These are phyloP conservation scores for Podaxis sp. DNA, from an alignment of 768 basidiomycete genomes.

Conservation along the genomic window DNA sequence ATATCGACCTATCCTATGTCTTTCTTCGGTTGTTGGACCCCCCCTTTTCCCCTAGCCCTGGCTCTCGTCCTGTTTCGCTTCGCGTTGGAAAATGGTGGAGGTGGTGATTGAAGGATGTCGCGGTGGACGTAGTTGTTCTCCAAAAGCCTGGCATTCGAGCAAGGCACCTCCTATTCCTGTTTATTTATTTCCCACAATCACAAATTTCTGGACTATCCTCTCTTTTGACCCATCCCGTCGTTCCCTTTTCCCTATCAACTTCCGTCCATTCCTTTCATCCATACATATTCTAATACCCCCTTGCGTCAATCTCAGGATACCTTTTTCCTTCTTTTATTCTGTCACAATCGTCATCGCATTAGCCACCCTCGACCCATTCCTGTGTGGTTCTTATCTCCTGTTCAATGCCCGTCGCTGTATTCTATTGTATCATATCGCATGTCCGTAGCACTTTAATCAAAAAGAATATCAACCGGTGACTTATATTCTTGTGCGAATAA, in stretches of 20 bases:
- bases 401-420: neutral
- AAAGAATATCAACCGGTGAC: neutral
- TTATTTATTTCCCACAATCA: neutral
- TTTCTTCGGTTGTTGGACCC: neutral
- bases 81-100: neutral
- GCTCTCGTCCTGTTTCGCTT: neutral
- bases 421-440: slow-evolving; percentile 15
- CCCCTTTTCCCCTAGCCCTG: too few relatives aligned
- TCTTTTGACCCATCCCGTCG: neutral
- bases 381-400: neutral
- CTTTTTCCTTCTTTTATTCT: neutral
- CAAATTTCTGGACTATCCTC: slow-evolving; percentile 1
- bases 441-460: slow-evolving; percentile 7
- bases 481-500: neutral
- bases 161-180: neutral
- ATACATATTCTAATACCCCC: slow-evolving; percentile 8
- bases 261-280: neutral
- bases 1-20: neutral
- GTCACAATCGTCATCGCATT: neutral
- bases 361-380: neutral
- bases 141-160: slow-evolving; percentile 6
- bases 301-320: slow-evolving; percentile 6
- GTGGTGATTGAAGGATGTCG: neutral
- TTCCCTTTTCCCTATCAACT: neutral
- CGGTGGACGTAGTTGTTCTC: neutral